A percentile compares a stretch with the other conserved stretches of the same genome.
phyloP scores from a whole-genome alignment of 108 stramenopile genomes.

The Craspedostauros australis region DNA sequence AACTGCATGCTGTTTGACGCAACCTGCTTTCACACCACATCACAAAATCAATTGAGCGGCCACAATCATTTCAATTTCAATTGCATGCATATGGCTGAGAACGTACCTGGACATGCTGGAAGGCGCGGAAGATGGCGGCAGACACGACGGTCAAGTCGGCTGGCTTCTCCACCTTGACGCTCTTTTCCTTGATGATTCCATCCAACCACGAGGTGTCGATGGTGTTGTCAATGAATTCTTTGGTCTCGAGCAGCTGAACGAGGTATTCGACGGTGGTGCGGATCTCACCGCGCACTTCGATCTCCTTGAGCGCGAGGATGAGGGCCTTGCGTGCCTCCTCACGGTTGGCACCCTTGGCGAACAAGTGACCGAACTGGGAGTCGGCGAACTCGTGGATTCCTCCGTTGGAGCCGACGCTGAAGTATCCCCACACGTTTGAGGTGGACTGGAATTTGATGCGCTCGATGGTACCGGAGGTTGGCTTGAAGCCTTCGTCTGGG shows the following conservation, averaged over 20 bases:
- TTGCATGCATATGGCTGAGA: too few species aligned
- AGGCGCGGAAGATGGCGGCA: slow-evolving; percentile 89
- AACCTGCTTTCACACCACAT: background rate
- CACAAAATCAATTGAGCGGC: background rate
- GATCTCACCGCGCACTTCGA: slow-evolving; percentile 98
- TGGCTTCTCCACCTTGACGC: slow-evolving; percentile 61
- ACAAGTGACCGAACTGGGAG: slow-evolving; percentile 98
- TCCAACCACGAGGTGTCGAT: slow-evolving; percentile 97
- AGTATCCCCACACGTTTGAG: slow-evolving; percentile 96
- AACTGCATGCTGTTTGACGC: background rate
- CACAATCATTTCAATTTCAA: too few species aligned
- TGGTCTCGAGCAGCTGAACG: slow-evolving; percentile 91
- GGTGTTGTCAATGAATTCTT: slow-evolving; percentile 93
- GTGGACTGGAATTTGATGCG: slow-evolving; percentile 99
- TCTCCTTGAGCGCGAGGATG: slow-evolving; percentile 94
- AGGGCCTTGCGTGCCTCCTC: slow-evolving; percentile 93
- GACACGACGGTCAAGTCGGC: slow-evolving; percentile 78
- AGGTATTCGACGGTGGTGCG: slow-evolving; percentile 98
- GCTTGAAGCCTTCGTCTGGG: slow-evolving; percentile 99
- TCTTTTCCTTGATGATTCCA: slow-evolving; percentile 91
- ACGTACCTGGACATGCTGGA: slow-evolving; percentile 64
- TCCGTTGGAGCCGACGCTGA: slow-evolving; percentile 94
- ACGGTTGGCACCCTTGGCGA: slow-evolving; percentile 92
- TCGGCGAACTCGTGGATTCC: slow-evolving; percentile 98
- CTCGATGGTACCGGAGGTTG: slow-evolving; percentile 93